These are phyloP conservation scores for Candida xiaguanensis DNA, from an alignment of 805 yeast genomes.

Conservation along the genomic window DNA sequence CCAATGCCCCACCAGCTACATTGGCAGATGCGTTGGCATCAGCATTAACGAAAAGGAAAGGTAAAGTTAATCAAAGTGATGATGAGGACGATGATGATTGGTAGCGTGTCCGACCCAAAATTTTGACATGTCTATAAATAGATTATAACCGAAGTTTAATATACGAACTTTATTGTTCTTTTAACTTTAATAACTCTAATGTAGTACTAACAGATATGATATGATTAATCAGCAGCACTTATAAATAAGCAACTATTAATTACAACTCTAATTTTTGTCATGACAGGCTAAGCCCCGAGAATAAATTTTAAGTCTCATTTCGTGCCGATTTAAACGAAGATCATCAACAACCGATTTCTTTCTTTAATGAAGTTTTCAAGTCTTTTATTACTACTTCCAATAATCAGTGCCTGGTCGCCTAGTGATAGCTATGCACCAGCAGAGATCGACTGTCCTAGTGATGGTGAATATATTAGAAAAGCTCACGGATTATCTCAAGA, in stretches of 20 bases:
- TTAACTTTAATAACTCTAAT: too few species aligned
- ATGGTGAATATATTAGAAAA: constrained; percentile 35
- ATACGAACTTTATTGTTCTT: too few species aligned
- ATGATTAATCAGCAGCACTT: too few species aligned
- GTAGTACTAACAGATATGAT: too few species aligned
- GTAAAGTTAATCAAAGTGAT: constrained; percentile 75
- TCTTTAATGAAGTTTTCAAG: not conserved
- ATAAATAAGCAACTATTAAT: too few species aligned
- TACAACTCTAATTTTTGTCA: too few species aligned
- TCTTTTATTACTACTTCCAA: not conserved
- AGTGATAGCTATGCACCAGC: constrained; percentile 62
- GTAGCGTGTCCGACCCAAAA: too few species aligned
- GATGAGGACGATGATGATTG: constrained; percentile 77
- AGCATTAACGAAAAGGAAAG: constrained; percentile 79
- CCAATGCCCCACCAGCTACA: constrained; percentile 46
- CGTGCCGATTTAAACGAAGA: not conserved
- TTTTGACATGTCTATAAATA: too few species aligned
- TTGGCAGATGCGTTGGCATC: constrained; percentile 86
- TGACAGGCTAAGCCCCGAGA: not conserved
- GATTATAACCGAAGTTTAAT: too few species aligned
- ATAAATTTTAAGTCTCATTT: not conserved
- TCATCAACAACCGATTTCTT: not conserved
- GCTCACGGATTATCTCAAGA: constrained; percentile 44
- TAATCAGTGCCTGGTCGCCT: constrained; percentile 43
- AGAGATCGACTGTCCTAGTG: constrained; percentile 48